Conservation (phyloP, 192 early-diverging fungal species). For the Spizellomyces punctatus region DNA sequence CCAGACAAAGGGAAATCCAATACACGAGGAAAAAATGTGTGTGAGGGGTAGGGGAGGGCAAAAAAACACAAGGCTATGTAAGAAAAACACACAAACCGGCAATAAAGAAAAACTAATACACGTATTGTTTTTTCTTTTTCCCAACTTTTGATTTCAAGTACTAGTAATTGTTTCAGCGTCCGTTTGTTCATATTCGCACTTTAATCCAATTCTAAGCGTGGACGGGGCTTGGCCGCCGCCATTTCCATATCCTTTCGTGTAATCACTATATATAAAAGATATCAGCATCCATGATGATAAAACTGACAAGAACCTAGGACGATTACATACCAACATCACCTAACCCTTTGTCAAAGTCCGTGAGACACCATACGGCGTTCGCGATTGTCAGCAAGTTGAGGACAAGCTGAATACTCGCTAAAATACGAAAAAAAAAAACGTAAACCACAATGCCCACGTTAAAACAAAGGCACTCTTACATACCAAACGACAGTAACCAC, state of each 20-base stretch:
- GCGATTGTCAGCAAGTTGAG: constrained; percentile 29
- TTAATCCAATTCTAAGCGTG: constrained; percentile 14
- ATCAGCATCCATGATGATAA: background rate
- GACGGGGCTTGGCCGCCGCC: background rate
- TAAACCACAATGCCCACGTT: no score
- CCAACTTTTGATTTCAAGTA: no score
- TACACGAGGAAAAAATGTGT: no score
- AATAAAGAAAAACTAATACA: no score
- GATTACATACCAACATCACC: constrained; percentile 31
- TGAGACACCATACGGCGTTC: constrained; percentile 21
- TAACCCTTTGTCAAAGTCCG: constrained; percentile 34
- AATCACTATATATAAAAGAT: background rate
- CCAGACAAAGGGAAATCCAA: no score
- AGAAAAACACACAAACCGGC: no score
- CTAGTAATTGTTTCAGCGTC: background rate
- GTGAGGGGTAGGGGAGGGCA: no score
- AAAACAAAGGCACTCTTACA: background rate
- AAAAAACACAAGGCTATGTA: no score
- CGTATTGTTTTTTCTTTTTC: no score
- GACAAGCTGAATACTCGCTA: constrained; percentile 28
- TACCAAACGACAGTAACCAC: constrained; percentile 30
- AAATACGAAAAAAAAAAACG: background rate
- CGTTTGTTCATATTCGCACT: background rate
- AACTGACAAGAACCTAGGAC: background rate
- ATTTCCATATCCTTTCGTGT: constrained; percentile 2